These are phyloP conservation scores for Zygosaccharomyces rouxii DNA, from an alignment of 805 yeast species.

Conservation along the genomic window DNA sequence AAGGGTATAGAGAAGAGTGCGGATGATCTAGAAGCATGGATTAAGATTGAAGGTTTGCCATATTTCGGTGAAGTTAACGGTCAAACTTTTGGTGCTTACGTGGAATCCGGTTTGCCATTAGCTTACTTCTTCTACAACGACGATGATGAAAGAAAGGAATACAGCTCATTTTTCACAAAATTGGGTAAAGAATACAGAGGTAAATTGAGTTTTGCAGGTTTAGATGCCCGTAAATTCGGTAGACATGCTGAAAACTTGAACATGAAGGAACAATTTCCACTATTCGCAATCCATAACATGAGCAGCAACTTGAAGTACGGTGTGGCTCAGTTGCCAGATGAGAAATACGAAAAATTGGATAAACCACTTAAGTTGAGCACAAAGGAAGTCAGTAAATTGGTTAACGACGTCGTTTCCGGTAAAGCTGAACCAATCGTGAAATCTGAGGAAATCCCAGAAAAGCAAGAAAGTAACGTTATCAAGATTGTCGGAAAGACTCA, in stretches of 20 bases:
- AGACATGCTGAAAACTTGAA: slow-evolving; percentile 82
- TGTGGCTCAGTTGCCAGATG: slow-evolving; percentile 49
- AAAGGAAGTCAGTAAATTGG: slow-evolving; percentile 54
- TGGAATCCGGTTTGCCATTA: slow-evolving; percentile 68
- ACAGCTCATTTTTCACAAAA: slow-evolving; percentile 48
- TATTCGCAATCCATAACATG: slow-evolving; percentile 81
- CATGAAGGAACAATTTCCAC: slow-evolving; percentile 82
- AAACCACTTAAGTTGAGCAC: slow-evolving; percentile 41
- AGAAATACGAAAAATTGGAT: slow-evolving; percentile 26
- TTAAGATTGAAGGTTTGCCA: slow-evolving; percentile 27
- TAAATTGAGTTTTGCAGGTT: slow-evolving; percentile 77
- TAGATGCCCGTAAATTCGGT: slow-evolving; percentile 76
- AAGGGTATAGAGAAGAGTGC: slow-evolving; percentile 37
- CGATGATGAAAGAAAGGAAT: slow-evolving; percentile 59
- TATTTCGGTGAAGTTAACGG: slow-evolving; percentile 63
- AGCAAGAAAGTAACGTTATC: slow-evolving; percentile 68
- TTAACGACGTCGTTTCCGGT: slow-evolving; percentile 60
- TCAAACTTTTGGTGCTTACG: slow-evolving; percentile 68
- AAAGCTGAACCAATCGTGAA: slow-evolving; percentile 67
- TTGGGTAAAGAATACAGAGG: slow-evolving; percentile 77
- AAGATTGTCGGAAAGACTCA: slow-evolving; percentile 83
- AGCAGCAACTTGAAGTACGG: slow-evolving; percentile 70
- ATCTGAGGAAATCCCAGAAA: slow-evolving; percentile 81
- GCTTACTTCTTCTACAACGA: slow-evolving; percentile 82
- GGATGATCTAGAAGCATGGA: slow-evolving; percentile 41